These are phyloP conservation scores for Avicennia marina DNA, from an alignment of 257 asterid genomes.

Conservation along the genomic window DNA sequence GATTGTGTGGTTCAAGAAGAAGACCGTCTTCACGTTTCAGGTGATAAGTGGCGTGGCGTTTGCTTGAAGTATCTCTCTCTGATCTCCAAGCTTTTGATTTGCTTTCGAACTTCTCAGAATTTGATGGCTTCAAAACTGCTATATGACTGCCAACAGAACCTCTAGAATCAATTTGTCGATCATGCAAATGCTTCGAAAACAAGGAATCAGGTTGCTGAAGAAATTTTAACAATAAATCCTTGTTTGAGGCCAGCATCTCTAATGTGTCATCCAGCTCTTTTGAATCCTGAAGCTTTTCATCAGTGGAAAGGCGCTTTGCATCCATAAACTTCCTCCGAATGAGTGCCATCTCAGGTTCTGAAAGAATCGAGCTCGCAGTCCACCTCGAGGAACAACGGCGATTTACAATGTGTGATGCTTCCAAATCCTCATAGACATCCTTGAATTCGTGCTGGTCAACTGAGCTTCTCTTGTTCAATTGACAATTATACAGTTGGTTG, in stretches of 20 bases:
- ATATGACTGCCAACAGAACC: constrained; percentile 38
- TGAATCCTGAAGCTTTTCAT: constrained; percentile 45
- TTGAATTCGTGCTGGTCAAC: constrained; percentile 56
- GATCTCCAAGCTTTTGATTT: constrained; percentile 45
- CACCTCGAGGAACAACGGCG: constrained; percentile 64
- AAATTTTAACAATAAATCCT: constrained; percentile 43
- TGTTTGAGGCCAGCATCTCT: constrained; percentile 48
- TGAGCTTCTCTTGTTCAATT: constrained; percentile 35
- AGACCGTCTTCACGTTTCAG: constrained; percentile 69
- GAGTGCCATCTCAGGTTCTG: constrained; percentile 47
- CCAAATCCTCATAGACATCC: constrained; percentile 85
- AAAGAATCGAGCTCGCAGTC: constrained; percentile 45
- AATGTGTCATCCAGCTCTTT: constrained; percentile 43
- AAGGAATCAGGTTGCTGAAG: constrained; percentile 45
- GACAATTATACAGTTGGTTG: constrained; percentile 28
- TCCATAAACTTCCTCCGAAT: constrained; percentile 50
- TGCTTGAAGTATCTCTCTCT: constrained; percentile 31
- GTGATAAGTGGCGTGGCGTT: constrained; percentile 27
- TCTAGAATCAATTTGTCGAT: constrained; percentile 35
- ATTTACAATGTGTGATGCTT: constrained; percentile 64
- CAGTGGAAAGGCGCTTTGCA: constrained; percentile 43
- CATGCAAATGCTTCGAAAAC: constrained; percentile 43
- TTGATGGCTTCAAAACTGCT: constrained; percentile 51
- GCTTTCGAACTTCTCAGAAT: constrained; percentile 40
- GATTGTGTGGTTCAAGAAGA: constrained; percentile 49